Evolutionary conservation across 1,284 basidiomycete genomes (phyloP).

Genomic region (Mycena sp.): DNA sequence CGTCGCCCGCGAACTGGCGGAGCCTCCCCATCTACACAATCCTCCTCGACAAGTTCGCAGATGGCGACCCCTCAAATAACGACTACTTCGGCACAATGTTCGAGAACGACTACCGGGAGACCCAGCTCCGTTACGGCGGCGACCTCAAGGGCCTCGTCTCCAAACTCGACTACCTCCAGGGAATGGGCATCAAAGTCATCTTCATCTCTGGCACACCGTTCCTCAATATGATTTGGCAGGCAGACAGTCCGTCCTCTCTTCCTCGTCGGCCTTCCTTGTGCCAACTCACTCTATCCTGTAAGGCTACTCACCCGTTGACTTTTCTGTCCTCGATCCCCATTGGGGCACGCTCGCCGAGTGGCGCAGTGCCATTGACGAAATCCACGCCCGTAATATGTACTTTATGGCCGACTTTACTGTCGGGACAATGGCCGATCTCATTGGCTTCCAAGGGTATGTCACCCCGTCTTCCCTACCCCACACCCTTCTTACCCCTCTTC

Average conservation of each 20-base stretch:
- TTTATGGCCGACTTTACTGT: conserved; percentile 93
- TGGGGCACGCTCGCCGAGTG: conserved; percentile 87
- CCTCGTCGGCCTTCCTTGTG: conserved; percentile 3
- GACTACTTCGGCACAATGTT: conserved; percentile 84
- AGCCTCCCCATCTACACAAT: conserved; percentile 85
- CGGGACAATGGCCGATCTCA: conserved; percentile 88
- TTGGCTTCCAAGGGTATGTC: conserved; percentile 82
- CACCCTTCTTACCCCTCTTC: conserved; percentile 9
- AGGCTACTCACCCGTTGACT: conserved; percentile 94
- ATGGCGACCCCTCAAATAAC: conserved; percentile 91
- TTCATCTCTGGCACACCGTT: conserved; percentile 93
- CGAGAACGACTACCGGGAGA: conserved; percentile 89
- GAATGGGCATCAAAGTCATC: conserved; percentile 86
- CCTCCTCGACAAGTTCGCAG: conserved; percentile 91
- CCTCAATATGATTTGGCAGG: conserved; percentile 95
- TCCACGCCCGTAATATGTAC: conserved; percentile 88
- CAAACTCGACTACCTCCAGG: conserved; percentile 86
- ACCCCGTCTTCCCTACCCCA: background rate
- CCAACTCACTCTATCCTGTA: conserved; percentile 14
- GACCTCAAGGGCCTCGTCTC: conserved; percentile 81
- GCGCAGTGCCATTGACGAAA: conserved; percentile 75
- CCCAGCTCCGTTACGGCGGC: conserved; percentile 87
- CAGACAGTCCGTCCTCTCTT: conserved; percentile 76
- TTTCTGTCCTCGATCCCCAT: conserved; percentile 89
- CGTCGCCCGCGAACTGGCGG: conserved; percentile 89